Evolutionary conservation across 306 rosid species (phyloP), one percentile per base, ranked within the genome.

Genomic region (Cicer yamashitae): DNA sequence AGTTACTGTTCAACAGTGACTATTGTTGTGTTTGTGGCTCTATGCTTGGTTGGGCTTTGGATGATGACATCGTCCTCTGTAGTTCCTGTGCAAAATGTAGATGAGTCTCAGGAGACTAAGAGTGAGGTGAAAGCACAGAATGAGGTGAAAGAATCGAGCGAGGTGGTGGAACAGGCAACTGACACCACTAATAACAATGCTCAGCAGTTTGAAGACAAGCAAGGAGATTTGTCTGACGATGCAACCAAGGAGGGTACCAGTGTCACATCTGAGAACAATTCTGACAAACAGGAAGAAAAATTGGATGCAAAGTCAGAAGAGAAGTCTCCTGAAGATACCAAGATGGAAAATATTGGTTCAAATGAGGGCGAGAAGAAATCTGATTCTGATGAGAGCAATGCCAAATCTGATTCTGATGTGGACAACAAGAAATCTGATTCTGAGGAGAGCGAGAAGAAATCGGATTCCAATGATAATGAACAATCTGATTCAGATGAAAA

Each of bases 11-110:
- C 98, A 7, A 86, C 96, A 1, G 91, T 90, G 79, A 86, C 97
- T 13, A 87, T 94, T 78, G 96, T 88, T 47, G 90, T 89, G 75
- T 90, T 94, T 75, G 97, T 94, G 78, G 97, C 91, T 14, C 77
- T 94, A 79, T 90, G 93, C 66, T 83, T 94, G 89, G 94, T 90
- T 50, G 98, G 96, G 52, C 69, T 91, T 77, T 94, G 98, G 98
- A 92, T 94, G 96, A 83, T 94, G 91, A 90, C 96, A 11, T 94
- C 98, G 0, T 91, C 96, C 7, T 89, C 97, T 12, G 90, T 86
- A 43, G 97, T 86, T 75, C 96, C 96, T 3, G 90, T 58, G 58
- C 94, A 88, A 77, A 90, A 90, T 73, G 89, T 71, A 7, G 98
- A 89, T 70, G 85, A 86, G 46, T 50, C 89, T 66, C 76, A 57